phyloP scores from a whole-genome alignment of 2,329 filamentous ascomycete species.

The Hypoxylon sp. region DNA sequence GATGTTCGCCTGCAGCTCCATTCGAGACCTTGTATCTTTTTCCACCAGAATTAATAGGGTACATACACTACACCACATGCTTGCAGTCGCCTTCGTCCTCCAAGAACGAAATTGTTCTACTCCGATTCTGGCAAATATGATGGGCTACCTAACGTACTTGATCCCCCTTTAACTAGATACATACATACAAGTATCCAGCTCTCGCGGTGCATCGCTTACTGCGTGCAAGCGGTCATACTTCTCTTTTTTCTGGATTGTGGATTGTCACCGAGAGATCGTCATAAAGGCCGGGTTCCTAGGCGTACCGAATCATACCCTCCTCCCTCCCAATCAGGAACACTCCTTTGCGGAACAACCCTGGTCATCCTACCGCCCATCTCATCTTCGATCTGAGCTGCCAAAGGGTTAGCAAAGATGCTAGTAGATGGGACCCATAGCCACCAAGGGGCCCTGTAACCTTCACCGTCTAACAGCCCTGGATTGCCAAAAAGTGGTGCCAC shows the following conservation, averaged over 20 bases:
- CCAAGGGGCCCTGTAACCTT: slow-evolving; percentile 37
- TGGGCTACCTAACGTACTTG: no score
- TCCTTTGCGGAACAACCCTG: slow-evolving; percentile 39
- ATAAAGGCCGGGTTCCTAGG: slow-evolving; percentile 33
- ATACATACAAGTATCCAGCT: slow-evolving; percentile 1
- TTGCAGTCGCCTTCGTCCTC: slow-evolving; percentile 27
- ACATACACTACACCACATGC: slow-evolving; percentile 10
- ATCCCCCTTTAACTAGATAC: neutral
- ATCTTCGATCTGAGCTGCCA: slow-evolving; percentile 48
- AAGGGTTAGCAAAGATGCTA: slow-evolving; percentile 44
- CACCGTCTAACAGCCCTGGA: slow-evolving; percentile 43
- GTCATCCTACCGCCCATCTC: slow-evolving; percentile 43
- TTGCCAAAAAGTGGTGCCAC: slow-evolving; percentile 45
- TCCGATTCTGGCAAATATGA: neutral
- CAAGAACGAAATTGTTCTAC: slow-evolving; percentile 35
- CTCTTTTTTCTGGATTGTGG: slow-evolving; percentile 21
- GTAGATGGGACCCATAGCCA: slow-evolving; percentile 41
- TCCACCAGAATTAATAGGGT: slow-evolving; percentile 32
- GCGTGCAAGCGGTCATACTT: slow-evolving; percentile 9
- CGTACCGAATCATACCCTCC: slow-evolving; percentile 43
- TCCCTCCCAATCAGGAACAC: slow-evolving; percentile 40
- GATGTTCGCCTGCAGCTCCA: slow-evolving; percentile 38
- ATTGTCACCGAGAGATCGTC: slow-evolving; percentile 43
- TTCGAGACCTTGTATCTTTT: slow-evolving; percentile 36
- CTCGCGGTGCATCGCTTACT: slow-evolving; percentile 9